Evolutionary conservation across 768 basidiomycete species (phyloP), one percentile per base, ranked within the genome.

Genomic region (Lactifluus piperatus): DNA sequence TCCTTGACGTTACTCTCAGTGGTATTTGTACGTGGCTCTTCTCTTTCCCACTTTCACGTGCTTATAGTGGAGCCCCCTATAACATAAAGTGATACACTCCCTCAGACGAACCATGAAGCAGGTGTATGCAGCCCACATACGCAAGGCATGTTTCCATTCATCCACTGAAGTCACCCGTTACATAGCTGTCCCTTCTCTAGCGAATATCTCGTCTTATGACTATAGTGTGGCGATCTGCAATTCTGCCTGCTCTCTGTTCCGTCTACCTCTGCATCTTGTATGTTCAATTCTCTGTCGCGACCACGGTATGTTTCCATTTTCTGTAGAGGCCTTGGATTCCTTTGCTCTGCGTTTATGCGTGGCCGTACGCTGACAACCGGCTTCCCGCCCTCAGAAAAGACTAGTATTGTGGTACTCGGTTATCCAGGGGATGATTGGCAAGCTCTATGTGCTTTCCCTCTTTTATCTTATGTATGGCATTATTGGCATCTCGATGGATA

Each of bases 401-500:
- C 9, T n/a, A 4, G 10, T 30, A 37, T 16, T 60, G 27, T 60
- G 59, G 59, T 51, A 5, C 27, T 8, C 54, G 16, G 13, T 34
- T 9, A 1, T 60, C 24, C 53, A 55, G 11, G 52, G 22, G 20
- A n/a, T 51, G 48, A 18, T 51, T 2, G 58, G 58, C 22, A 60
- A 60, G 58, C 58, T 60, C 53, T 60, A 60, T 18, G 53, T 56
- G 20, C 53, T 60, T 22, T 60, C 58, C 4, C 48, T 60, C 32
- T 56, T 51, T 39, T 56, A 56, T 34, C 51, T 55, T 5, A 50
- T 56, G 58, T 60, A 34, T 30, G 58, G n/a, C 11, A 6, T 36
- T 6, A 5, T 44, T 29, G 11, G 14, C 10, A 43, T 34, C 47
- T 49, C n/a, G n/a, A 9, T 24, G 22, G 11, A 18, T 34, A 10